Evolutionary conservation across 192 early-diverging fungal genomes (phyloP), one percentile per base, ranked within the genome.

Genomic region (Entophlyctis luteolus): DNA sequence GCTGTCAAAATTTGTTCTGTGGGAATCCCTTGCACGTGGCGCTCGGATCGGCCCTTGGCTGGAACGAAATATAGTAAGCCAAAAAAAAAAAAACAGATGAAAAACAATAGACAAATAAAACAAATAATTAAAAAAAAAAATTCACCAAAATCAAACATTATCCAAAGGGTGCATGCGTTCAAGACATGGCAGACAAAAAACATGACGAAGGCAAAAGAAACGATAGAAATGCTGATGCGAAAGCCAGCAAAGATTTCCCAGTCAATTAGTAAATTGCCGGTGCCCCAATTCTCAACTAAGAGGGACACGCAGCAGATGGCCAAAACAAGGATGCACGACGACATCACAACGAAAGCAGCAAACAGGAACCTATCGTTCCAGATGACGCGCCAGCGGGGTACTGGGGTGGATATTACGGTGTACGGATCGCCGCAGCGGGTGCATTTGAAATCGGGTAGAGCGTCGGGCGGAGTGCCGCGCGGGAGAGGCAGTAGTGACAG

Each of bases 351-450:
- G 38, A 75, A 72, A n/a, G 77, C 72, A 29, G 36, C 16, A 36
- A 35, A 28, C 25, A 78, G 69, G 46, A 78, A 74, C 27, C 25
- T 42, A 67, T 78, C 72, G 20, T 31, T 22, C 20, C 34, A 29
- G 4, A 75, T 38, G 2, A 60, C 55, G 2, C 46, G 25, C 18
- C 71, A 10, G 5, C 74, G 60, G 34, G 72, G 69, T 14, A 78
- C 55, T 0, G 69, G 70, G 10, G 10, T 33, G 23, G 18, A 38
- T 0, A 14, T 37, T 28, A 79, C 76, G 20, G 1, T 28, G 50
- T 79, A 78, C 14, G 72, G 69, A 36, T 81, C 71, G 6, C 47
- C 20, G 47, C 79, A 81, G 36, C 80, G 68, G 23, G 74, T 77
- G 74, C 77, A 81, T 8, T 47, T 27, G 55, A 77, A 72, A 33